Evolutionary conservation across 768 basidiomycete species (phyloP).

Genomic region (Kwoniella dendrophila): DNA sequence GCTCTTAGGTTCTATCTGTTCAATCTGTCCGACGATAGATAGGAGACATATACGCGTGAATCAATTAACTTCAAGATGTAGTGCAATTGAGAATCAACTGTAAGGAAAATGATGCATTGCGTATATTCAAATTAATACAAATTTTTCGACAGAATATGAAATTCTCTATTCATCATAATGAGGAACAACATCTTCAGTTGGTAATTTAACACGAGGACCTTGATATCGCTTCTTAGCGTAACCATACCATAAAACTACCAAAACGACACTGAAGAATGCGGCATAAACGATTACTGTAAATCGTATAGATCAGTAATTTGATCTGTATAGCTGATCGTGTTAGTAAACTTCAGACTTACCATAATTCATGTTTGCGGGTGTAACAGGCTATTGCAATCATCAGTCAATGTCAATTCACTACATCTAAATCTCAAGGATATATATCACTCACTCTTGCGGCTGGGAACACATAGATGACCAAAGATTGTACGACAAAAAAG

Average conservation of each 20-base stretch:
- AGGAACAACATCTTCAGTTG: neutral
- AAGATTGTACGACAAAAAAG: conserved; percentile 27
- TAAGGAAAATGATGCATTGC: too few species aligned
- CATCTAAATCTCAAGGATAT: neutral
- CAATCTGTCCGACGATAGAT: too few species aligned
- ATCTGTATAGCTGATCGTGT: neutral
- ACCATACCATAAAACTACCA: conserved; percentile 19
- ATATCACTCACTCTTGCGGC: conserved; percentile 20
- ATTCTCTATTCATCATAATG: neutral
- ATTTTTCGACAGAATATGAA: too few species aligned
- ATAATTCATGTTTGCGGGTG: conserved; percentile 24
- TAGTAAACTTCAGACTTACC: neutral
- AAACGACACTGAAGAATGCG: conserved; percentile 10
- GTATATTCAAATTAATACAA: too few species aligned
- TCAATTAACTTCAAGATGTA: too few species aligned
- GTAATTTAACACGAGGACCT: conserved; percentile 10
- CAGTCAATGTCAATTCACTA: neutral
- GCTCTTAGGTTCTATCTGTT: too few species aligned
- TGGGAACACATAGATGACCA: conserved; percentile 31
- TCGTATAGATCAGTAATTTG: too few species aligned
- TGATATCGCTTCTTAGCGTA: conserved; percentile 22
- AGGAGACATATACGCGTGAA: too few species aligned
- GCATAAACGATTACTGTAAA: conserved; percentile 18
- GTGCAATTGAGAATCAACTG: too few species aligned
- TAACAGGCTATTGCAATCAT: conserved; percentile 15